phyloP scores from a whole-genome alignment of 1,284 basidiomycete genomes.

The Rhodotorula sp. region DNA sequence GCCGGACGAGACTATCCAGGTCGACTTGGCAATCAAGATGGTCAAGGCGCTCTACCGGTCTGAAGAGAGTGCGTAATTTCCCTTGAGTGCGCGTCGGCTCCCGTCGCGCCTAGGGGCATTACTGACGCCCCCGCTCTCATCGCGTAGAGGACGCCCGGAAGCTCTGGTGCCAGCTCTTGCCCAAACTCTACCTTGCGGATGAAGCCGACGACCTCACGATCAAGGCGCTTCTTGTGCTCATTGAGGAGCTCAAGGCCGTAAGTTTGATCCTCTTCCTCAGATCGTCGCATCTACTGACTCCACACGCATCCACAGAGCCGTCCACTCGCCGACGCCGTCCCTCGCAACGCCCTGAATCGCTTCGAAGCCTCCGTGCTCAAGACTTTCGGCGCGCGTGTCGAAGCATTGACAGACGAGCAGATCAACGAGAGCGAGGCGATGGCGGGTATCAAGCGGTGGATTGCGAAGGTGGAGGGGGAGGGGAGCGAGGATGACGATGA shows the following conservation, averaged over 20 bases:
- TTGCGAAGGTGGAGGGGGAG: constrained; percentile 22
- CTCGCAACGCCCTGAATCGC: constrained; percentile 65
- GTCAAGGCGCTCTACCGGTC: constrained; percentile 61
- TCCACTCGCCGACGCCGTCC: constrained; percentile 67
- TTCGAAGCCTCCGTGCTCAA: constrained; percentile 34
- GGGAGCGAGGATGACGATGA: constrained; percentile 6
- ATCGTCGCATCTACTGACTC: too few relatives aligned
- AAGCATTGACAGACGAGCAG: constrained; percentile 26
- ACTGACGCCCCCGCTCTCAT: constrained; percentile 6
- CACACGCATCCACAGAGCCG: constrained; percentile 59
- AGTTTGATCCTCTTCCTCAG: not conserved
- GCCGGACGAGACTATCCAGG: constrained; percentile 61
- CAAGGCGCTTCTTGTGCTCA: constrained; percentile 35
- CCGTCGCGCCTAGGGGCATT: constrained; percentile 47
- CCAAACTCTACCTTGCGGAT: constrained; percentile 73
- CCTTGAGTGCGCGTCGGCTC: not conserved
- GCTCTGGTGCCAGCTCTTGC: constrained; percentile 72
- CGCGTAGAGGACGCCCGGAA: constrained; percentile 74
- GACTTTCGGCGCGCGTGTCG: constrained; percentile 25
- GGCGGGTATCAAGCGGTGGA: constrained; percentile 14
- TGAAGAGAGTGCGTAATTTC: constrained; percentile 52
- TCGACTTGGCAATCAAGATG: constrained; percentile 75
- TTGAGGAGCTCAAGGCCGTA: constrained; percentile 40
- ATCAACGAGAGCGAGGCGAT: constrained; percentile 17
- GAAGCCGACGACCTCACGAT: constrained; percentile 58